phyloP scores from a whole-genome alignment of 352 stramenopile species.

The Discostella stelligera region DNA sequence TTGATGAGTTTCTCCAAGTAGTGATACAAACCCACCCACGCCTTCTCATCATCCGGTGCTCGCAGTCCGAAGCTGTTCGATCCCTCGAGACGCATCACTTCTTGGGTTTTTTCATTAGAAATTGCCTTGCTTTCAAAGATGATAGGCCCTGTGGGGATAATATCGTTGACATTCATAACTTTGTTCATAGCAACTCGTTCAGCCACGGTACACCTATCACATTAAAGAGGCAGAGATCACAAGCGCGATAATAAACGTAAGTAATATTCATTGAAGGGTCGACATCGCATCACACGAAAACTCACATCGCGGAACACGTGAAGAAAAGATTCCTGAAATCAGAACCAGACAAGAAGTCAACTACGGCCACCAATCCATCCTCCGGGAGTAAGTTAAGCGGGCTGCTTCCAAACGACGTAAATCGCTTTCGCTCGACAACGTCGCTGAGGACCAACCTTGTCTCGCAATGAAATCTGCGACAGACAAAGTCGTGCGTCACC shows the following conservation, averaged over 20 bases:
- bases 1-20: constrained; percentile 33
- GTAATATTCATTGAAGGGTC: not conserved
- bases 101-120: not conserved
- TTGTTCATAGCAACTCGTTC: constrained; percentile 29
- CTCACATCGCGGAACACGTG: constrained; percentile 30
- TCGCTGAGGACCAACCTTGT: constrained; percentile 38
- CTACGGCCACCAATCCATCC: constrained; percentile 37
- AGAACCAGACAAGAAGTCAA: constrained; percentile 34
- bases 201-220: constrained; percentile 27
- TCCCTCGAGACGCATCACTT: constrained; percentile 5
- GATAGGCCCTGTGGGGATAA: constrained; percentile 38
- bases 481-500: constrained; percentile 46
- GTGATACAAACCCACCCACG: constrained; percentile 34
- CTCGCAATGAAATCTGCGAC: constrained; percentile 35
- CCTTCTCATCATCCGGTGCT: constrained; percentile 37
- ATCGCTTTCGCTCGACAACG: constrained; percentile 39
- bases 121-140: constrained; percentile 5
- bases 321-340: constrained; percentile 35
- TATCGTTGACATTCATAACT: constrained; percentile 16
- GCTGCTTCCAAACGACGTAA: constrained; percentile 13
- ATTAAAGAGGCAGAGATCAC: not conserved
- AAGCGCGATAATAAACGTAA: not conserved
- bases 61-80: constrained; percentile 37
- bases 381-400: constrained; percentile 37
- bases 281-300: not conserved